phyloP scores from a whole-genome alignment of 1,284 basidiomycete genomes.

The Microbotryum intermedium region DNA sequence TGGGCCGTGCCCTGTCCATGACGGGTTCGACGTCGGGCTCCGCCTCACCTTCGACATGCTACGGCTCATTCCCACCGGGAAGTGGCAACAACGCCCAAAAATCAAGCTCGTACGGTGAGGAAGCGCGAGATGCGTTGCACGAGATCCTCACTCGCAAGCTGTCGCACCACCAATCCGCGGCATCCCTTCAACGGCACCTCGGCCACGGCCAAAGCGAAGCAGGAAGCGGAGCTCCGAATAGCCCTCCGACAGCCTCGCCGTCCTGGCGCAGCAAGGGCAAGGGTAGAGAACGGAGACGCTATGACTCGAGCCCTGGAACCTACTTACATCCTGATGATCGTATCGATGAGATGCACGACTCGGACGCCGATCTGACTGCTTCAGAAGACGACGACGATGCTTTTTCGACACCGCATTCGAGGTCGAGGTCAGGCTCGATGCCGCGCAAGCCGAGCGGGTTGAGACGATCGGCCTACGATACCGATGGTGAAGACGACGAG shows the following conservation, averaged over 20 bases:
- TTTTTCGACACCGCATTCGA: too few relatives aligned
- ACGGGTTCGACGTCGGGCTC: slow-evolving; percentile 17
- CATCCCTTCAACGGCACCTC: neutral
- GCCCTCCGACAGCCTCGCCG: neutral
- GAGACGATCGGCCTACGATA: neutral
- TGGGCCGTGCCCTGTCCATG: slow-evolving; percentile 4
- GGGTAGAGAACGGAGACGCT: too few relatives aligned
- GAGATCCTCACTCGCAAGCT: too few relatives aligned
- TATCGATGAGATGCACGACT: slow-evolving; percentile 13
- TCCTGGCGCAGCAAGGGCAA: neutral
- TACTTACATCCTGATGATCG: too few relatives aligned
- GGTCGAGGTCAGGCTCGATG: too few relatives aligned
- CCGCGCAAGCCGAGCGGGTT: neutral
- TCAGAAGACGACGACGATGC: slow-evolving; percentile 1
- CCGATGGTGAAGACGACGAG: neutral
- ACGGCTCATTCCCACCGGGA: slow-evolving; percentile 24
- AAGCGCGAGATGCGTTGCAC: neutral
- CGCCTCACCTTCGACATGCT: slow-evolving; percentile 15
- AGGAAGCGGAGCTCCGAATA: neutral
- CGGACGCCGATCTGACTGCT: slow-evolving; percentile 4
- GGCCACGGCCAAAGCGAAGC: neutral
- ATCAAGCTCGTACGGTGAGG: neutral
- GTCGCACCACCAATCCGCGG: too few relatives aligned
- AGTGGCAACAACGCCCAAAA: neutral
- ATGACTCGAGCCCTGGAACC: too few relatives aligned